Evolutionary conservation across 2,329 filamentous ascomycete species (phyloP).

Genomic region (Cercospora brassicicola): DNA sequence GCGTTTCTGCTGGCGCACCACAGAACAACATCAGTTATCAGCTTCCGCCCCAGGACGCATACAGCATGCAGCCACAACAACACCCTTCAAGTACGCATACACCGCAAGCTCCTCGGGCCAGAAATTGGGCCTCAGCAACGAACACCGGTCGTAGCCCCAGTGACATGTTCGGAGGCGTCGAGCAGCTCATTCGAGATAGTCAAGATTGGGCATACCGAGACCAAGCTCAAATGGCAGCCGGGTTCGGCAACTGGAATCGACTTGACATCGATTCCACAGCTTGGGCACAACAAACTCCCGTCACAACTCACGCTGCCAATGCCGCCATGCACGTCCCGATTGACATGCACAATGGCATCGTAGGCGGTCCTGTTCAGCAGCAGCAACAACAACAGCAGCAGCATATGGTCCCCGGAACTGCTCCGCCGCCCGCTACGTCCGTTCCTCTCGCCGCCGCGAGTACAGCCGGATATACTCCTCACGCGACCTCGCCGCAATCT

Average conservation of each 20-base stretch:
- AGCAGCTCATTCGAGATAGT: conserved; percentile 62
- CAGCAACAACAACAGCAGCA: background rate
- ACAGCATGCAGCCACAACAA: conserved; percentile 29
- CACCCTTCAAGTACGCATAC: conserved; percentile 29
- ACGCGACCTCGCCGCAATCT: conserved; percentile 3
- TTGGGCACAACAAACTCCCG: conserved; percentile 16
- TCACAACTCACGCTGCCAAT: background rate
- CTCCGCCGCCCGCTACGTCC: background rate
- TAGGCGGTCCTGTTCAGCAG: conserved; percentile 3
- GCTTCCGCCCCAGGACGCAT: conserved; percentile 28
- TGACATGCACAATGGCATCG: background rate
- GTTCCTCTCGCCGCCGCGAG: background rate
- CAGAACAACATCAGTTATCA: conserved; percentile 22
- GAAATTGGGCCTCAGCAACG: conserved; percentile 10
- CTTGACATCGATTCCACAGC: conserved; percentile 26
- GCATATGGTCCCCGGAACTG: background rate
- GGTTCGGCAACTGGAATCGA: conserved; percentile 62
- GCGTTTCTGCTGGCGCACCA: conserved; percentile 12
- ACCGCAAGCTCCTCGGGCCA: conserved; percentile 18
- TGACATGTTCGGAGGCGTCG: conserved; percentile 60
- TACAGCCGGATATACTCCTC: background rate
- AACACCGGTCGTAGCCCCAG: conserved; percentile 42
- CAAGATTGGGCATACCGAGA: conserved; percentile 64
- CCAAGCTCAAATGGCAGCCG: conserved; percentile 60
- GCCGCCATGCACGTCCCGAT: background rate